Conservation (phyloP, 2,329 filamentous ascomycete species). For the Aaosphaeria pasadenensis region DNA sequence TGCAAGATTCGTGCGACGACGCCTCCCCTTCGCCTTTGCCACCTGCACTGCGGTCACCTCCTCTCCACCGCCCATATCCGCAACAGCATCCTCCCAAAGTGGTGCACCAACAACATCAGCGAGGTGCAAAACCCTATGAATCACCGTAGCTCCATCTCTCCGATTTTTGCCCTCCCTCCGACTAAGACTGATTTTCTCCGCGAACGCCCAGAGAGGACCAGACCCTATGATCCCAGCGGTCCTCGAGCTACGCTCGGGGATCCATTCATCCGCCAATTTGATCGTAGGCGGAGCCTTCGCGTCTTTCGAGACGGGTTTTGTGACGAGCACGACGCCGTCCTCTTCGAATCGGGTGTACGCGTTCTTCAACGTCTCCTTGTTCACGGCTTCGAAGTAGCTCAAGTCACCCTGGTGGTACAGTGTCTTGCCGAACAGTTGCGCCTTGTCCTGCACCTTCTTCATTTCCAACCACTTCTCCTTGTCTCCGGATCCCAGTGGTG, state of each 20-base stretch:
- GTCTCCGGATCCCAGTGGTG: conserved; percentile 55
- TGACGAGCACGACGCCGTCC: conserved; percentile 77
- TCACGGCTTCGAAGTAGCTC: conserved; percentile 96
- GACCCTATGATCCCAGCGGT: conserved; percentile 63
- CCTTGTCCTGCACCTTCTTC: conserved; percentile 73
- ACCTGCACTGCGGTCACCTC: conserved; percentile 7
- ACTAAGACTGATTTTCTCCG: conserved; percentile 77
- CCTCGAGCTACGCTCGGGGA: conserved; percentile 54
- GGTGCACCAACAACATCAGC: conserved; percentile 69
- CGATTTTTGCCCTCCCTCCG: conserved; percentile 93
- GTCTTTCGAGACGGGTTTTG: conserved; percentile 59
- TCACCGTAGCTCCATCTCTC: conserved; percentile 87
- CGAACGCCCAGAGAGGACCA: conserved; percentile 87
- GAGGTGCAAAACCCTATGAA: conserved; percentile 72
- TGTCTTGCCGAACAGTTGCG: conserved; percentile 86
- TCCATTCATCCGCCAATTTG: conserved; percentile 72
- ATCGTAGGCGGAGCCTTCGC: conserved; percentile 60
- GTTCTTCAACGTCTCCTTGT: conserved; percentile 96
- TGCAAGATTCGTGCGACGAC: conserved; percentile 27
- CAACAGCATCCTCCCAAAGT: conserved; percentile 56
- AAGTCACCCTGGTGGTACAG: conserved; percentile 97
- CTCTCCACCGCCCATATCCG: conserved; percentile 8
- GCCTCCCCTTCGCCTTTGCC: conserved; percentile 23
- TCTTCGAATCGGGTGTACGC: conserved; percentile 85
- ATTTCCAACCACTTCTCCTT: conserved; percentile 75